Percentiles rank a stretch among this genome's conserved stretches.
These are phyloP conservation scores for Penicillium canescens DNA, from an alignment of 495 filamentous ascomycete genomes.

Conservation along the genomic window DNA sequence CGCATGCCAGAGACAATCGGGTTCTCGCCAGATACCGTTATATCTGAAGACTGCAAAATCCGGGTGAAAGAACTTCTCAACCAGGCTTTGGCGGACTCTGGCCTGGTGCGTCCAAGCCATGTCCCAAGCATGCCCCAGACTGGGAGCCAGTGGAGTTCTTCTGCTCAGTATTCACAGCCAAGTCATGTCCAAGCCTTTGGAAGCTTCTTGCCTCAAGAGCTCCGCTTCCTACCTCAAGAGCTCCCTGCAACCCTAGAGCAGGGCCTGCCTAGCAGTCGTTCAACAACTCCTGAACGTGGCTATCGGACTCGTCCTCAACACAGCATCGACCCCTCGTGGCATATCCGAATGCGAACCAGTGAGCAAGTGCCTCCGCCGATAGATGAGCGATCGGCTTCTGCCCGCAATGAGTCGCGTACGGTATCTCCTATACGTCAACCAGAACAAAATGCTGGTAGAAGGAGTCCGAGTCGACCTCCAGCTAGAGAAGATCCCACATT, in stretches of 20 bases:
- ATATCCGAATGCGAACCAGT: background rate
- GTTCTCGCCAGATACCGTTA: slow-evolving; percentile 23
- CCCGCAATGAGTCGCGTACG: background rate
- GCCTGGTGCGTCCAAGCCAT: background rate
- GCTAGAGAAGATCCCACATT: background rate
- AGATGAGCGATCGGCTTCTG: background rate
- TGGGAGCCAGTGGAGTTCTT: background rate
- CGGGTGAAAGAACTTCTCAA: slow-evolving; percentile 20
- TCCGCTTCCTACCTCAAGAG: slow-evolving; percentile 22
- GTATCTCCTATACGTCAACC: background rate
- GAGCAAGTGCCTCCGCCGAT: background rate
- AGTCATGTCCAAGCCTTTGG: background rate
- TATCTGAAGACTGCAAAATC: slow-evolving; percentile 22
- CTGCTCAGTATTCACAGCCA: background rate
- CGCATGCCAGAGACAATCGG: slow-evolving; percentile 22
- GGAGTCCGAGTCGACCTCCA: background rate
- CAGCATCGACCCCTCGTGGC: background rate
- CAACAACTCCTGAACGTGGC: slow-evolving; percentile 27
- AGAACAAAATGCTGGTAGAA: background rate
- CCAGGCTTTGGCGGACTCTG: slow-evolving; percentile 3
- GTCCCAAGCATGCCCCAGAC: background rate
- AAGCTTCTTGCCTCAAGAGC: slow-evolving; percentile 19
- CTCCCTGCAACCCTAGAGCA: slow-evolving; percentile 30
- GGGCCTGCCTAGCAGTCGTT: slow-evolving; percentile 24
- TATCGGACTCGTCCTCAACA: slow-evolving; percentile 1